These are phyloP conservation scores for Botryotinia convoluta DNA, from an alignment of 2,329 filamentous ascomycete species.

Conservation along the genomic window DNA sequence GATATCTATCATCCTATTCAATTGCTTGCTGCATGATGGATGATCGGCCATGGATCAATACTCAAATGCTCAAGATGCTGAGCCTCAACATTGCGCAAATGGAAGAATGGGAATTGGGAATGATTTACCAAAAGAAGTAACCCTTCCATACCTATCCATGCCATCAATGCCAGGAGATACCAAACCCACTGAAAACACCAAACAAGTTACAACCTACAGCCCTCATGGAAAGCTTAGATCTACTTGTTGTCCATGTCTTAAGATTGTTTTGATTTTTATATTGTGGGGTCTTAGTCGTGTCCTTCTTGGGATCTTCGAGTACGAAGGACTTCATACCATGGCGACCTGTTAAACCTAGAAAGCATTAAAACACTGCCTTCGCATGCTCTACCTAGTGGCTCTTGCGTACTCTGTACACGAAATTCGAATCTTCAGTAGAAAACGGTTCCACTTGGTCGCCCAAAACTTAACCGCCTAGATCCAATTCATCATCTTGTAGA, in stretches of 20 bases:
- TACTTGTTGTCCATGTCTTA: slow-evolving; percentile 7
- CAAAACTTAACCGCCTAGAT: not conserved
- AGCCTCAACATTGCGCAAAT: slow-evolving; percentile 10
- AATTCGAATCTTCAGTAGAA: not conserved
- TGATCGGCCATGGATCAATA: not conserved
- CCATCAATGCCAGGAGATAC: not conserved
- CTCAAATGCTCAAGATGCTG: not conserved
- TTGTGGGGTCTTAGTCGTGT: slow-evolving; percentile 1
- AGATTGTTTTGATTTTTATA: not conserved
- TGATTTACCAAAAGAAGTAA: not conserved
- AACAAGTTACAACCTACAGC: not conserved
- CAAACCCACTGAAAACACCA: not conserved
- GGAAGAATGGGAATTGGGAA: not conserved
- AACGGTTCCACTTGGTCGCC: slow-evolving; percentile 8
- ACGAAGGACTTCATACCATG: not conserved
- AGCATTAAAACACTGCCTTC: slow-evolving; percentile 4
- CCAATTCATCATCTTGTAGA: not conserved
- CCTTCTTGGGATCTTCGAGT: not conserved
- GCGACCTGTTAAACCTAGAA: not conserved
- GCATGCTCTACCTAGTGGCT: slow-evolving; percentile 8
- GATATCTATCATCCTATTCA: not conserved
- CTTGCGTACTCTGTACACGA: slow-evolving; percentile 8
- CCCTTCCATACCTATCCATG: not conserved
- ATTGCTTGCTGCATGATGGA: not conserved
- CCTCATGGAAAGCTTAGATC: slow-evolving; percentile 6